A percentile compares a stretch with the other conserved stretches of the same genome.
Conservation (phyloP, 2,329 filamentous ascomycete species). For the Orbilia quercus region DNA sequence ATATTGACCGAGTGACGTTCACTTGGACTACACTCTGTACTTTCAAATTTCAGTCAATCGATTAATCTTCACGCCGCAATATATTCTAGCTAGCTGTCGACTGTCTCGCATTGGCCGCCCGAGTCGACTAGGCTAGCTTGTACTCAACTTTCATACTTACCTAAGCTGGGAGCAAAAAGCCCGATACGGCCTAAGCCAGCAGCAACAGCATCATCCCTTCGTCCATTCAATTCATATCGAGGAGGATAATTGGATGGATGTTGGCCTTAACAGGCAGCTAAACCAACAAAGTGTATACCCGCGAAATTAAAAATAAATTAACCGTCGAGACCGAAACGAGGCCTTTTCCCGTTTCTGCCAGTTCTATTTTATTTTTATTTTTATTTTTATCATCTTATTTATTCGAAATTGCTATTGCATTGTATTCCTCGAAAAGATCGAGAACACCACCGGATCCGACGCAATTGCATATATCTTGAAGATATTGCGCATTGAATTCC, state of each 20-base stretch:
- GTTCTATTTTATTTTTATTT: conserved; percentile 28
- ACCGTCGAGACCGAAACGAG: conserved; percentile 21
- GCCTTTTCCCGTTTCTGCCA: too few relatives aligned
- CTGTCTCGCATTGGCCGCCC: conserved; percentile 11
- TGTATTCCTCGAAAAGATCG: conserved; percentile 24
- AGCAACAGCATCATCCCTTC: conserved; percentile 12
- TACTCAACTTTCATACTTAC: too few relatives aligned
- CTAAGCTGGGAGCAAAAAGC: conserved; percentile 28
- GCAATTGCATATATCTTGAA: neutral
- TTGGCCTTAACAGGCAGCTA: conserved; percentile 24
- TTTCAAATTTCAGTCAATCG: too few relatives aligned
- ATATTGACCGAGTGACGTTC: conserved; percentile 21
- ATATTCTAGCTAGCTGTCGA: neutral
- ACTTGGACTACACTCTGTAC: too few relatives aligned
- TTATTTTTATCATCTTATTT: neutral
- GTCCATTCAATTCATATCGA: conserved; percentile 12
- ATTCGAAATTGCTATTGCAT: conserved; percentile 19
- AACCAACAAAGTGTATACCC: neutral
- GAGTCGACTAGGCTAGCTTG: too few relatives aligned
- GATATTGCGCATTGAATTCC: neutral
- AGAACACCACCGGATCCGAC: conserved; percentile 17
- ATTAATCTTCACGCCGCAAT: too few relatives aligned
- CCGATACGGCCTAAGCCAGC: conserved; percentile 39
- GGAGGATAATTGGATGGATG: neutral
- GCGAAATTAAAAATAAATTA: conserved; percentile 34